Percentiles rank a stretch among this genome's conserved stretches.
phyloP scores from a whole-genome alignment of 257 asterid species.

The Leonotis leonurus region DNA sequence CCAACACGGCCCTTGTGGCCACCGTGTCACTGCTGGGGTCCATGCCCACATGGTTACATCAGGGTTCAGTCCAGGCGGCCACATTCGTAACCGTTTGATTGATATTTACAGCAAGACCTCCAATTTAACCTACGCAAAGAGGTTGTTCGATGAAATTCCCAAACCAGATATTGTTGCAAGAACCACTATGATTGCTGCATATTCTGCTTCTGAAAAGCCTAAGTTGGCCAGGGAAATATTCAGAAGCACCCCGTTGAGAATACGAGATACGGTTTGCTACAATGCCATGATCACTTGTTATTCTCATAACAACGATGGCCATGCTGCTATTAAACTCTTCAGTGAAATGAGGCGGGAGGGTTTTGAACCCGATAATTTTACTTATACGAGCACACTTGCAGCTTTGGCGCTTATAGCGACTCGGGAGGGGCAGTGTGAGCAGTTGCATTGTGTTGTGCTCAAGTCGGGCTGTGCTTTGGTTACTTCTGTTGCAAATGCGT shows the following conservation, averaged over 20 bases:
- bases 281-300: constrained; percentile 59
- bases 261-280: constrained; percentile 47
- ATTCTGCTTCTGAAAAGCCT: constrained; percentile 41
- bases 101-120: constrained; percentile 43
- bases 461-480: constrained; percentile 43
- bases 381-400: constrained; percentile 48
- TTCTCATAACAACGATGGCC: constrained; percentile 48
- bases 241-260: constrained; percentile 32
- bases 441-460: constrained; percentile 50
- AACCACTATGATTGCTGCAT: constrained; percentile 52
- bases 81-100: constrained; percentile 53
- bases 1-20: constrained; percentile 26
- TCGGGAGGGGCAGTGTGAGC: constrained; percentile 44
- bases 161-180: constrained; percentile 61
- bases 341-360: constrained; percentile 38
- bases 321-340: constrained; percentile 43
- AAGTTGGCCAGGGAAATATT: constrained; percentile 40
- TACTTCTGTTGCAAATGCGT: constrained; percentile 56
- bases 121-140: constrained; percentile 36
- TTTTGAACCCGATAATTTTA: constrained; percentile 36
- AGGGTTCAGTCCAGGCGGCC: constrained; percentile 50
- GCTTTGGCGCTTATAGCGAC: constrained; percentile 56
- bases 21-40: constrained; percentile 31
- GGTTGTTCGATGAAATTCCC: constrained; percentile 57
- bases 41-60: constrained; percentile 53